These are phyloP conservation scores for Coniochaeta sp. DNA, from an alignment of 2,329 filamentous ascomycete species.

Conservation along the genomic window DNA sequence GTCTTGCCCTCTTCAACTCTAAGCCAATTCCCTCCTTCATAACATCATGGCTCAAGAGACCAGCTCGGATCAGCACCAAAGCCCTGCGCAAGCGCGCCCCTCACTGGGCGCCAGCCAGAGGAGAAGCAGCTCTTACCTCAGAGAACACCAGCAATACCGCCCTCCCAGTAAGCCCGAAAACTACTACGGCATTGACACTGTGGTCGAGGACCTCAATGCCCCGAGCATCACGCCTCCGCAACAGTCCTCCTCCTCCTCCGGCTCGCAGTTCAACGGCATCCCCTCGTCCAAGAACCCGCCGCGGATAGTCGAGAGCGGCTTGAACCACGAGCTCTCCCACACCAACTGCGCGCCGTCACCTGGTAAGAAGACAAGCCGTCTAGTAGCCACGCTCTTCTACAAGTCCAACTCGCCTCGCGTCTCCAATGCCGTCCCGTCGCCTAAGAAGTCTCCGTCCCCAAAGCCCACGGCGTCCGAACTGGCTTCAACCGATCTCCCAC, in stretches of 20 bases:
- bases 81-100: constrained; percentile 29
- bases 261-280: constrained; percentile 50
- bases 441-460: constrained; percentile 25
- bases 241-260: constrained; percentile 19
- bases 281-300: constrained; percentile 52
- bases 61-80: constrained; percentile 16
- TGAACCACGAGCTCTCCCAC: constrained; percentile 56
- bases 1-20: background rate
- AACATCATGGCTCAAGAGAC: constrained; percentile 6
- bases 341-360: constrained; percentile 50
- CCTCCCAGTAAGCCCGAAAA: constrained; percentile 45
- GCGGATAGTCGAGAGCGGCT: constrained; percentile 52
- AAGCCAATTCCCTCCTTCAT: background rate
- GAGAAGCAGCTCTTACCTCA: constrained; percentile 55
- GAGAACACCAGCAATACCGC: constrained; percentile 57
- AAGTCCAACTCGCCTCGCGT: constrained; percentile 30
- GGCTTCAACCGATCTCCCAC: constrained; percentile 29
- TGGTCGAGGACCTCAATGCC: constrained; percentile 47
- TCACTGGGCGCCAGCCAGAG: constrained; percentile 37
- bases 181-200: constrained; percentile 57
- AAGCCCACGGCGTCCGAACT: constrained; percentile 22
- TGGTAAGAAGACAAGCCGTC: constrained; percentile 39
- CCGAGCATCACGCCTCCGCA: constrained; percentile 28
- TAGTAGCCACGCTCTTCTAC: constrained; percentile 60
- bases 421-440: constrained; percentile 25